Conservation (phyloP, 2,329 filamentous ascomycete genomes). For the Zarea fungicola region DNA sequence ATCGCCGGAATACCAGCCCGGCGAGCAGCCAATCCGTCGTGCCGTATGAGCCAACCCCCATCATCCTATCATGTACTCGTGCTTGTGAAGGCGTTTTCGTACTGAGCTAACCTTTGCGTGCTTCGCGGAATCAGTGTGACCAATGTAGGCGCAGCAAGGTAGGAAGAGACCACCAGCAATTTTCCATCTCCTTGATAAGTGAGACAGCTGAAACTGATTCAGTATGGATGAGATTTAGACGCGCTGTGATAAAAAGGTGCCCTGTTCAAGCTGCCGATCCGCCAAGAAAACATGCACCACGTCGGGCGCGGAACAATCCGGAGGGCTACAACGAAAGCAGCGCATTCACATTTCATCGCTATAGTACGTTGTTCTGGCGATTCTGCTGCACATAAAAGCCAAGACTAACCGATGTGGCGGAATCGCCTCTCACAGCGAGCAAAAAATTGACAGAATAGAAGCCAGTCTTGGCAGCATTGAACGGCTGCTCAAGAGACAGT, state of each 20-base stretch:
- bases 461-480: conserved; percentile 41
- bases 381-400: neutral
- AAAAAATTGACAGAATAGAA: conserved; percentile 47
- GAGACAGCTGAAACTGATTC: neutral
- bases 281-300: conserved; percentile 51
- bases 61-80: neutral
- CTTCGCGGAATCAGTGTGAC: conserved; percentile 24
- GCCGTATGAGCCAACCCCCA: conserved; percentile 3
- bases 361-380: conserved; percentile 40
- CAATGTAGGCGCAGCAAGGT: conserved; percentile 26
- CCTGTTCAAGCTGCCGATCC: conserved; percentile 53
- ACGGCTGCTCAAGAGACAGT: conserved; percentile 33
- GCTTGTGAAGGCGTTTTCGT: too few species aligned
- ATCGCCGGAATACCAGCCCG: conserved; percentile 1
- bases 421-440: conserved; percentile 36
- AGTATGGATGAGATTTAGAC: conserved; percentile 1
- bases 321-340: conserved; percentile 50
- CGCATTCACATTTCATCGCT: conserved; percentile 55
- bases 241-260: conserved; percentile 53
- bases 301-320: conserved; percentile 48
- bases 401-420: neutral
- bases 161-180: too few species aligned
- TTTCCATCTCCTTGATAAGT: too few species aligned
- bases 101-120: neutral
- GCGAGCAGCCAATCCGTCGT: conserved; percentile 9